These are phyloP conservation scores for Sesbania bispinosa DNA, from an alignment of 306 rosid species.

Conservation along the genomic window DNA sequence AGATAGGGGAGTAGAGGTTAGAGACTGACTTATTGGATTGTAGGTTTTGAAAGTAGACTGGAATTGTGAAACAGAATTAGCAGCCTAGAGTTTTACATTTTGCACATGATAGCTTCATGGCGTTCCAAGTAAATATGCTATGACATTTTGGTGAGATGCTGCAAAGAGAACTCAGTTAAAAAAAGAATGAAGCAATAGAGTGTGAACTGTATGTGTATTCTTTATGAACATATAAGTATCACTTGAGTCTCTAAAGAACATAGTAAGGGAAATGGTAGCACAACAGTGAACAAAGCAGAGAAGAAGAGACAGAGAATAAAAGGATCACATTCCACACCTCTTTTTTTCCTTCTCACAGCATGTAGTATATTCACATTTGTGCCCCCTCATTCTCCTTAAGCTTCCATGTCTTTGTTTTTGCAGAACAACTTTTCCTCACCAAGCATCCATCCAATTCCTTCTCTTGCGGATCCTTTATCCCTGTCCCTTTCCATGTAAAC, in stretches of 20 bases:
- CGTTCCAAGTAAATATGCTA: conserved; percentile 1
- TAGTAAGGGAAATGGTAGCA: neutral
- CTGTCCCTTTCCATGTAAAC: neutral
- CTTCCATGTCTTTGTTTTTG: neutral
- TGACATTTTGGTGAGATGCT: neutral
- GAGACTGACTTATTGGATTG: neutral
- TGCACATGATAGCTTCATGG: neutral
- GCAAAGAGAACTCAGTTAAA: neutral
- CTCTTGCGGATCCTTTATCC: neutral
- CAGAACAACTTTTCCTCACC: neutral
- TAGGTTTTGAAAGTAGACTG: neutral
- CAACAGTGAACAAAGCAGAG: neutral
- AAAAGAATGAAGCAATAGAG: neutral
- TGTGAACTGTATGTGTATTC: neutral
- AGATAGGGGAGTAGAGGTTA: neutral
- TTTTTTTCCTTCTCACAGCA: neutral
- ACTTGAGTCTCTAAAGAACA: neutral
- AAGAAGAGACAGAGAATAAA: neutral
- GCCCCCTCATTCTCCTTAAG: neutral
- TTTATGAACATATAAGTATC: neutral
- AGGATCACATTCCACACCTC: neutral
- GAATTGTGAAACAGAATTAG: neutral
- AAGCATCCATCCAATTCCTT: neutral
- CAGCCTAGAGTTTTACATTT: neutral
- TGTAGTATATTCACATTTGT: neutral